Evolutionary conservation across 2,329 filamentous ascomycete genomes (phyloP), one percentile per base, ranked within the genome.

Genomic region (Trichoderma atrobrunneum): DNA sequence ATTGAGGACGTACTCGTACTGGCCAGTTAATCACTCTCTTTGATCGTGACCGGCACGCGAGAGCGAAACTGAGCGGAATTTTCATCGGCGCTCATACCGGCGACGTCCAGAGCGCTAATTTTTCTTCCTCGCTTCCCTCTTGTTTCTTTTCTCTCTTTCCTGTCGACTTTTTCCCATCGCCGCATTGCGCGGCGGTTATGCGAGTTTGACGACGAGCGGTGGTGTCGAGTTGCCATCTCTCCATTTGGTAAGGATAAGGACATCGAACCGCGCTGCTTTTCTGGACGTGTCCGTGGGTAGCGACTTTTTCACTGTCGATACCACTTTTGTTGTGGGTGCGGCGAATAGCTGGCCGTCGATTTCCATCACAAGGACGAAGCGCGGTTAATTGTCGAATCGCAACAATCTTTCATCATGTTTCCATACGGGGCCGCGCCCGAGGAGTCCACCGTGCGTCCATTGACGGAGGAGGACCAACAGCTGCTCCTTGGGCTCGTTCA

Each of bases 381-480:
- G 65, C 56, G 18, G 70, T 62, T 32, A 66, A 57, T 65, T 24
- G 28, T 48, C 36, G 32, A 54, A 60, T 30, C 48, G 65, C 26
- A 34, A 59, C 60, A 24, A 64, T 43, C 12, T 34, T 51, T 11
- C 71, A 57, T 39, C 70, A 83, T 83, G 81, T 81, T 82, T 72
- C 78, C 79, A 16, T 81, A 78, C 73, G 77, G 75, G 63, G 75
- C 76, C 59, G 77, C 78, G 65, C 72, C 72, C 3, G 81, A 83
- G 48, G 81, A 83, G 64, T 76, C 77, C 73, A 78, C 76, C 72
- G 76, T 81, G 72, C 79, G 80, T 63, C 78, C 80, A n/a, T 72
- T 83, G 68, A 73, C 79, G 39, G 81, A 83, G 8, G 81, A 83
- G 61, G 81, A 83, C 72, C 81, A 82, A 73, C 81, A 82, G 59